Percentiles rank a stretch among this genome's conserved stretches.
phyloP scores from a whole-genome alignment of 768 basidiomycete genomes.

The Russula lepida region DNA sequence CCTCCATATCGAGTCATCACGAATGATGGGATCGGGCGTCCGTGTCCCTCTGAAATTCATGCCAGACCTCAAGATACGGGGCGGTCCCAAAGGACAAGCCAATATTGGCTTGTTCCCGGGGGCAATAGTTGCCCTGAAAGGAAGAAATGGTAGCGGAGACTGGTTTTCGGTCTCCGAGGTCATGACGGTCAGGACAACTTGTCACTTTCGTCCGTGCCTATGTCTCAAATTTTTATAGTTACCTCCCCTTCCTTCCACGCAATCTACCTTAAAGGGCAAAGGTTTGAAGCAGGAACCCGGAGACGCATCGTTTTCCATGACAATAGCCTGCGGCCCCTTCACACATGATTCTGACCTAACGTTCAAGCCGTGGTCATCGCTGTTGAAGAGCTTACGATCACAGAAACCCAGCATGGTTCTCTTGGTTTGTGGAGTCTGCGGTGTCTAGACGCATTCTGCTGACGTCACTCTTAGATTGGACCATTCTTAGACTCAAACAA shows the following conservation, averaged over 20 bases:
- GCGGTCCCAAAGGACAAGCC: constrained; percentile 49
- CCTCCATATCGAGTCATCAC: constrained; percentile 75
- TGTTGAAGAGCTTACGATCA: constrained; percentile 53
- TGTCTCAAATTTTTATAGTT: constrained; percentile 36
- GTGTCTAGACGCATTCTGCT: neutral
- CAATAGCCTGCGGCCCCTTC: constrained; percentile 79
- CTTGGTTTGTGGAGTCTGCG: constrained; percentile 43
- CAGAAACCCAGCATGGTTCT: constrained; percentile 70
- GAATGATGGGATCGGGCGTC: constrained; percentile 61
- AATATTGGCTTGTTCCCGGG: constrained; percentile 82
- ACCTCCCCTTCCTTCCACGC: constrained; percentile 41
- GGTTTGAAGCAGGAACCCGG: constrained; percentile 32
- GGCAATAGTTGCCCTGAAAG: constrained; percentile 75
- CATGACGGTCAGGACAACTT: constrained; percentile 49
- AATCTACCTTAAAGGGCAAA: constrained; percentile 32
- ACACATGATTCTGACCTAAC: constrained; percentile 69
- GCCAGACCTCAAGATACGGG: constrained; percentile 54
- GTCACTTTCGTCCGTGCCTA: neutral
- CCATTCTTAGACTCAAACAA: constrained; percentile 84
- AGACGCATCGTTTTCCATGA: constrained; percentile 51
- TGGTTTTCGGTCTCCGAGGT: constrained; percentile 81
- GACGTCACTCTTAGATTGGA: constrained; percentile 51
- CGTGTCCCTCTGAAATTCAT: constrained; percentile 68
- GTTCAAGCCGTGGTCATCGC: constrained; percentile 59
- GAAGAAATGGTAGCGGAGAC: constrained; percentile 85